Evolutionary conservation across 805 yeast species (phyloP), one percentile per base, ranked within the genome.

Genomic region (Yamadazyma kitorensis): DNA sequence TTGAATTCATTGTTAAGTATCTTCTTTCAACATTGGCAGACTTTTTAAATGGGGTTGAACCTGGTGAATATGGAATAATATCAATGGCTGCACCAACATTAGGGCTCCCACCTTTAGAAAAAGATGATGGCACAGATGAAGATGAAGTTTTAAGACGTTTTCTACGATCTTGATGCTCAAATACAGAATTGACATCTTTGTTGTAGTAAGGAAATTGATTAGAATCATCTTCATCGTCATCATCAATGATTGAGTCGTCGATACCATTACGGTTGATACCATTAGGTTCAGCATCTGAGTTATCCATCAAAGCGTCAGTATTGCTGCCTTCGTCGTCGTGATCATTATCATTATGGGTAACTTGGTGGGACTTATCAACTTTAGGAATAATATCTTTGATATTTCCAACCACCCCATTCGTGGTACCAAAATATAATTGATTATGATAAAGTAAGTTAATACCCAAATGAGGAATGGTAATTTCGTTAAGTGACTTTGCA

Each of bases 1-100:
- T 63, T 7, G 82, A 68, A 47, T 86, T 86, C 72, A 89, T 86
- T 14, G 87, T 78, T 25, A 91, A 59, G 49, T 87, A 89, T 34
- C 96, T 69, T 57, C 91, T 74, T 33, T 78, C 75, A 4, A 63
- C 67, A 10, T 35, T 43, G 2, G 62, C 49, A 8, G 49, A 29
- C 28, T 47, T 36, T n/a, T 32, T 44, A 29, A 47, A 46, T 0
- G 96, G 95, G 0, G 98, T 91, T 5, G 83, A 76, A 1, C 98
- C 98, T 1, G 86, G 84, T 3, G 95, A 86, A 47, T 79, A 82
- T 0, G 96, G 89, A 29, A 61, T 65, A 18, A 78, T 49, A 6
- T 61, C 64, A 6, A 33, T 32, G 16, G 12, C 18, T 5, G 20
- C 13, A 17, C 16, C 31, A 4, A 22, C 17, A 2, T 13, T 15